These are phyloP conservation scores for Dioscorea dumetorum DNA, from an alignment of 106 monocot genomes.

Conservation along the genomic window DNA sequence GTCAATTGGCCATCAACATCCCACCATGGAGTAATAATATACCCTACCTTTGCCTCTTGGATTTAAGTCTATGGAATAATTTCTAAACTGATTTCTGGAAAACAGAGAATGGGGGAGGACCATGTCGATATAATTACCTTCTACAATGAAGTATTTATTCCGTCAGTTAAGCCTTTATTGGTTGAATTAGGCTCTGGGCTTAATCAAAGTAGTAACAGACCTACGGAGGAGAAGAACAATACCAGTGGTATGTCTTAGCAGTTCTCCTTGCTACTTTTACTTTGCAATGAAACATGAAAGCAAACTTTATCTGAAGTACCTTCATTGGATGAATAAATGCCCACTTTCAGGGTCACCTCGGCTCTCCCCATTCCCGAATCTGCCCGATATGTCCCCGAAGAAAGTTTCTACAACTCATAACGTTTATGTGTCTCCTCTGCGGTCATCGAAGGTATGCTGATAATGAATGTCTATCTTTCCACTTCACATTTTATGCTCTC, in stretches of 20 bases:
- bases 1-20: constrained; percentile 57
- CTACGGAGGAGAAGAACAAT: constrained; percentile 43
- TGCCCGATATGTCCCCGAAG: constrained; percentile 99
- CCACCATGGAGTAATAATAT: constrained; percentile 52
- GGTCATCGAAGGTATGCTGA: constrained; percentile 57
- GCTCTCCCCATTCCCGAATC: constrained; percentile 66
- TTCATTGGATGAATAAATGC: constrained; percentile 17
- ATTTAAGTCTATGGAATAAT: neutral
- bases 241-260: constrained; percentile 33
- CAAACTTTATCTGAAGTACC: no score
- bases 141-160: constrained; percentile 93
- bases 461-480: no score
- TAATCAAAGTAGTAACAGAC: constrained; percentile 24
- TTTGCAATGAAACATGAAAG: no score
- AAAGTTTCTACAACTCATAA: constrained; percentile 94
- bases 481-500: no score
- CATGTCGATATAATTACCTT: constrained; percentile 94
- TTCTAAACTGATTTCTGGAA: constrained; percentile 3
- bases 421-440: constrained; percentile 88
- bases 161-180: constrained; percentile 82
- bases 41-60: constrained; percentile 4
- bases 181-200: constrained; percentile 58
- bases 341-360: constrained; percentile 76
- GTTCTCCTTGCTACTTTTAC: no score
- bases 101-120: constrained; percentile 79